Evolutionary conservation across 2,329 filamentous ascomycete species (phyloP).

Genomic region (Xenoacremonium recifei): DNA sequence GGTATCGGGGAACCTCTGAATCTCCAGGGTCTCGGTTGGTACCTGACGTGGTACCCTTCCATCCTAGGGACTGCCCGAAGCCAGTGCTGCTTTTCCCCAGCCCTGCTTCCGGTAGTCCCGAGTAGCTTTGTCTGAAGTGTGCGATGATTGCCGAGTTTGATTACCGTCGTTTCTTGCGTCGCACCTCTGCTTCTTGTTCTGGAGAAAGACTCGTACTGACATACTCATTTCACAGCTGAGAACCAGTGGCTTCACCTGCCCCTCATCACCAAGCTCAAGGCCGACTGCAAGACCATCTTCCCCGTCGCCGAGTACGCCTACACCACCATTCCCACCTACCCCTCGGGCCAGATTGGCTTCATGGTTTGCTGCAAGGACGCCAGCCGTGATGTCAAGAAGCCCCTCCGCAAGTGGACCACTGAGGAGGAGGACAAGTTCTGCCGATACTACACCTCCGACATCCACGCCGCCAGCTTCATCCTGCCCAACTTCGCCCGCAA

Average conservation of each 20-base stretch:
- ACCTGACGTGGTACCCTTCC: constrained; percentile 20
- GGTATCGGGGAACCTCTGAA: constrained; percentile 21
- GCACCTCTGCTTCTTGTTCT: constrained; percentile 9
- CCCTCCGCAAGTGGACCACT: constrained; percentile 73
- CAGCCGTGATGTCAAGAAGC: constrained; percentile 78
- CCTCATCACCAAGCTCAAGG: constrained; percentile 92
- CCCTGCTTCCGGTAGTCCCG: constrained; percentile 38
- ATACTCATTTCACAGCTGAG: constrained; percentile 63
- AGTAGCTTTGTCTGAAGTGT: constrained; percentile 22
- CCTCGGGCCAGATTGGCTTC: constrained; percentile 98
- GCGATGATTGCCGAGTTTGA: constrained; percentile 9
- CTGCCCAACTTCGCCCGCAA: constrained; percentile 91
- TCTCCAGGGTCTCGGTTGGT: constrained; percentile 22
- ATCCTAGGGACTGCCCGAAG: constrained; percentile 35
- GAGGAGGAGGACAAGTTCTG: constrained; percentile 93
- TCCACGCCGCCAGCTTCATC: constrained; percentile 92
- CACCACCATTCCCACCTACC: constrained; percentile 99
- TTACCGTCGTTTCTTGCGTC: constrained; percentile 16
- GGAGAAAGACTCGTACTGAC: constrained; percentile 16
- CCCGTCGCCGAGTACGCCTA: constrained; percentile 97
- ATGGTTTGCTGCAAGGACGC: constrained; percentile 99
- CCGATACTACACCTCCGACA: constrained; percentile 96
- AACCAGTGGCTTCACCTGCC: constrained; percentile 98
- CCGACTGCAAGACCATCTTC: constrained; percentile 96
- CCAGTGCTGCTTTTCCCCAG: constrained; percentile 40